Evolutionary conservation across 331 rosid species (phyloP).

Genomic region (Acacia pycnantha): DNA sequence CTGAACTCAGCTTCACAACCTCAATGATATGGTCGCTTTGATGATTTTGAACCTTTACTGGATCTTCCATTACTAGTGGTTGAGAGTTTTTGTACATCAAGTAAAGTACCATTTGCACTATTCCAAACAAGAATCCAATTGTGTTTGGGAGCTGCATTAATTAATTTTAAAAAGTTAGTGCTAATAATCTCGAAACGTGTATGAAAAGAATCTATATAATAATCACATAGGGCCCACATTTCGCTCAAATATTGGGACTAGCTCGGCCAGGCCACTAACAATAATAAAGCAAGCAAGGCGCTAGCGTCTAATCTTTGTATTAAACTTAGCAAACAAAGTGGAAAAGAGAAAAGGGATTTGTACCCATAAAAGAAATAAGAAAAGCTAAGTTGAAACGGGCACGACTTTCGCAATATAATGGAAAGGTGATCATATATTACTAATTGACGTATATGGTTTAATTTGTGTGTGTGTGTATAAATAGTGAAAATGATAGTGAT

Average conservation of each 20-base stretch:
- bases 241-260: constrained; percentile 7
- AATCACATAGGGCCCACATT: background rate
- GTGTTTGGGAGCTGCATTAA: constrained; percentile 70
- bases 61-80: constrained; percentile 25
- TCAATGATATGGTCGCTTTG: constrained; percentile 63
- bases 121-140: constrained; percentile 73
- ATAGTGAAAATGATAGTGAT: background rate
- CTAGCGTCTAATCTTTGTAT: constrained; percentile 6
- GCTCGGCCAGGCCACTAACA: constrained; percentile 8
- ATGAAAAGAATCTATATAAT: background rate
- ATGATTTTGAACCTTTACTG: constrained; percentile 50
- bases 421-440: background rate
- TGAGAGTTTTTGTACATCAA: constrained; percentile 52
- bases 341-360: constrained; percentile 16
- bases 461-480: rapidly evolving
- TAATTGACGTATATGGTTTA: background rate
- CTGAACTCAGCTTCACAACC: constrained; percentile 45
- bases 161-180: background rate
- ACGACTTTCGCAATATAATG: background rate
- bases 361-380: background rate
- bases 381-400: constrained; percentile 18
- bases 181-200: background rate
- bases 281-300: background rate
- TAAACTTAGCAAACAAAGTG: constrained; percentile 9
- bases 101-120: constrained; percentile 78